Conservation (phyloP, 2,329 filamentous ascomycete genomes). For the Fusarium xylarioides region DNA sequence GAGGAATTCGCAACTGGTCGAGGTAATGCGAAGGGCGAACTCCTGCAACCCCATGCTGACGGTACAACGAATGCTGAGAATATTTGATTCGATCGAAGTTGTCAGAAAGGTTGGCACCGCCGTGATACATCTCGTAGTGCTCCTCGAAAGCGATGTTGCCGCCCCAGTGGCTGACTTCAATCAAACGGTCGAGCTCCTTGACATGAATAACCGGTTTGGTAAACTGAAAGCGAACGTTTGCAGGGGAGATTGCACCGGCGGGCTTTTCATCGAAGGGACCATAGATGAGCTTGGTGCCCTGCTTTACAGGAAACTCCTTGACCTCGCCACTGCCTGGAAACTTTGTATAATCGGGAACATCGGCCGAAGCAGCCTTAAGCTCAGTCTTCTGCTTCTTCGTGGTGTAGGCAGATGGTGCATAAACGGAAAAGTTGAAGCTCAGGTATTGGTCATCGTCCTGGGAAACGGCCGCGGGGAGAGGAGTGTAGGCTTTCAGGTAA, state of each 20-base stretch:
- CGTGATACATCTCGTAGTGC: constrained; percentile 87
- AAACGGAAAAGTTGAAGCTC: constrained; percentile 84
- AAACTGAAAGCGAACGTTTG: constrained; percentile 91
- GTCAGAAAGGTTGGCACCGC: constrained; percentile 78
- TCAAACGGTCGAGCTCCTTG: constrained; percentile 82
- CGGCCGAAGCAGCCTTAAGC: constrained; percentile 82
- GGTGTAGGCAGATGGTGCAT: constrained; percentile 82
- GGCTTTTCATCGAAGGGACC: constrained; percentile 86
- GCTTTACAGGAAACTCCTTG: constrained; percentile 77
- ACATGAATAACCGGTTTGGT: constrained; percentile 89
- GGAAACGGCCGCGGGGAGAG: constrained; percentile 82
- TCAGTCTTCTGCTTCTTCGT: constrained; percentile 97
- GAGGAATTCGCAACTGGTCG: constrained; percentile 81
- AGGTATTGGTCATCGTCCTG: constrained; percentile 91
- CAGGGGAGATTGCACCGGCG: constrained; percentile 77
- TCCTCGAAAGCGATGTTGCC: constrained; percentile 97
- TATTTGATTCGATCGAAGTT: constrained; percentile 82
- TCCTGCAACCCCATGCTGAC: constrained; percentile 49
- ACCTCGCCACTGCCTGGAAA: constrained; percentile 68
- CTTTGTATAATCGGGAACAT: constrained; percentile 86
- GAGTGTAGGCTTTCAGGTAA: constrained; percentile 78
- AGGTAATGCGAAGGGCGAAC: constrained; percentile 76
- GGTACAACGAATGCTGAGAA: constrained; percentile 75
- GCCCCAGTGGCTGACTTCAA: constrained; percentile 98
- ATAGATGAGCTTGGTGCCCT: constrained; percentile 87